Evolutionary conservation across 495 filamentous ascomycete genomes (phyloP).

Genomic region (Physcia stellaris): DNA sequence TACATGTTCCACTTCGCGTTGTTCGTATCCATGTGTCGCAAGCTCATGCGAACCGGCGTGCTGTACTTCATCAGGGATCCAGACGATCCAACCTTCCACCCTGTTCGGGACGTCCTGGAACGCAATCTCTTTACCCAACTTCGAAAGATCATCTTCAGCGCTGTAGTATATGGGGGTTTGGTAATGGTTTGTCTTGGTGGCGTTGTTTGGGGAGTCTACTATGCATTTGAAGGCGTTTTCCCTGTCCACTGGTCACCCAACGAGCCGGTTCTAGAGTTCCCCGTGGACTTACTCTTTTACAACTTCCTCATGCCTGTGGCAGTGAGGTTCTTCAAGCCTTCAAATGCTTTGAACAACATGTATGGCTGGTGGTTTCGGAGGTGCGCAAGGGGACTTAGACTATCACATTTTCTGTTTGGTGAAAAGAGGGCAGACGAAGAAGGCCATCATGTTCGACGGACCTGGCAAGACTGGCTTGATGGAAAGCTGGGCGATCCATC

Average conservation of each 20-base stretch:
- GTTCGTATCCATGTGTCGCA: slow-evolving; percentile 97
- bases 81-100: slow-evolving; percentile 96
- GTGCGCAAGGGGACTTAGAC: slow-evolving; percentile 64
- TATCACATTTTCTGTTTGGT: slow-evolving; percentile 88
- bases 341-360: slow-evolving; percentile 64
- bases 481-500: slow-evolving; percentile 35
- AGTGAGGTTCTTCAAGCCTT: slow-evolving; percentile 68
- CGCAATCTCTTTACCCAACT: slow-evolving; percentile 85
- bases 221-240: slow-evolving; percentile 51
- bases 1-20: slow-evolving; percentile 99
- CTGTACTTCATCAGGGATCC: slow-evolving; percentile 98
- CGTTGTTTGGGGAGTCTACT: slow-evolving; percentile 82
- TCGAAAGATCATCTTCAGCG: slow-evolving; percentile 90
- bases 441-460: slow-evolving; percentile 43
- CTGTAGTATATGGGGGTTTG: slow-evolving; percentile 85
- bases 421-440: slow-evolving; percentile 72
- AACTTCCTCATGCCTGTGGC: slow-evolving; percentile 87
- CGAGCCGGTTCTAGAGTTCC: slow-evolving; percentile 85
- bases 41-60: slow-evolving; percentile 88
- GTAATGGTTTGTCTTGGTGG: slow-evolving; percentile 89
- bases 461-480: slow-evolving; percentile 37
- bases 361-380: slow-evolving; percentile 95
- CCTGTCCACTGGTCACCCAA: slow-evolving; percentile 88
- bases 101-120: slow-evolving; percentile 92
- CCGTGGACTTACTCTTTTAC: slow-evolving; percentile 87